A percentile compares a stretch with the other conserved stretches of the same genome.
Conservation (phyloP, 2,329 filamentous ascomycete species). For the Ramularia endophylla region DNA sequence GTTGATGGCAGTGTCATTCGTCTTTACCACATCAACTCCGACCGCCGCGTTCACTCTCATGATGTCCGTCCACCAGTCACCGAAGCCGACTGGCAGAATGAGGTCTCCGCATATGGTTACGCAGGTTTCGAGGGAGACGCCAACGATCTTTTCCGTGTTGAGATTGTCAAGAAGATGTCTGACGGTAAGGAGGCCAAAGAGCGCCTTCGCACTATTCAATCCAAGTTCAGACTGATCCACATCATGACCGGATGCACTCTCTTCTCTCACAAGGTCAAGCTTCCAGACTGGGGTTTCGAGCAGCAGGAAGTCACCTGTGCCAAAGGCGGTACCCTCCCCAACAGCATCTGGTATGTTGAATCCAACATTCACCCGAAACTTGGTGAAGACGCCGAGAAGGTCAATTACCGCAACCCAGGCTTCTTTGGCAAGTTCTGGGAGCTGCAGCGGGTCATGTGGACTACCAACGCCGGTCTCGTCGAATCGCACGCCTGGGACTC, state of each 20-base stretch:
- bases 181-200: slow-evolving; percentile 72
- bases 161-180: slow-evolving; percentile 89
- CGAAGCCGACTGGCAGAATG: slow-evolving; percentile 60
- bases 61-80: slow-evolving; percentile 82
- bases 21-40: slow-evolving; percentile 76
- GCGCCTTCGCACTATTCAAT: slow-evolving; percentile 85
- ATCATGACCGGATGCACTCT: slow-evolving; percentile 94
- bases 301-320: slow-evolving; percentile 99
- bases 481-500: slow-evolving; percentile 99
- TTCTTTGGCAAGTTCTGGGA: slow-evolving; percentile 99
- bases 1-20: slow-evolving; percentile 74
- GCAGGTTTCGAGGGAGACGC: slow-evolving; percentile 96
- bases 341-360: slow-evolving; percentile 97
- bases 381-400: slow-evolving; percentile 72
- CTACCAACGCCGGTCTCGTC: slow-evolving; percentile 89
- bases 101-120: slow-evolving; percentile 82
- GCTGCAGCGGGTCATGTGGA: slow-evolving; percentile 98
- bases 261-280: slow-evolving; percentile 98
- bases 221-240: slow-evolving; percentile 92
- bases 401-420: slow-evolving; percentile 90
- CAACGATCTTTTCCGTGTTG: slow-evolving; percentile 90
- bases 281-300: slow-evolving; percentile 95
- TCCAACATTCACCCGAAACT: slow-evolving; percentile 79
- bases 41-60: slow-evolving; percentile 91
- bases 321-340: slow-evolving; percentile 81